phyloP scores from a whole-genome alignment of 495 filamentous ascomycete species.

The Penicillium mononematosum region DNA sequence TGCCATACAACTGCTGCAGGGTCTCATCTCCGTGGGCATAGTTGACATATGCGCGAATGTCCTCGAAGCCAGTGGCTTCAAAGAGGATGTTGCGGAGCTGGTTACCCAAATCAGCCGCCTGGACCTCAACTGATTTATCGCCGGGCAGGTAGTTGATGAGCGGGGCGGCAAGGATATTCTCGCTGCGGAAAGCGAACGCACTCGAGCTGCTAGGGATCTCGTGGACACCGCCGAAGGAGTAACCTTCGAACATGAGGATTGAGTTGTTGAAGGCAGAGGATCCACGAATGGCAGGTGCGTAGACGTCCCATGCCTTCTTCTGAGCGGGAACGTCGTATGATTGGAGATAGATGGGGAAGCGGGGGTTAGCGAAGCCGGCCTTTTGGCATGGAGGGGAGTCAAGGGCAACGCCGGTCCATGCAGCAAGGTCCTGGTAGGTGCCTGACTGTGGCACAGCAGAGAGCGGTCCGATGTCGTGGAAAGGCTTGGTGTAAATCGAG shows the following conservation, averaged over 20 bases:
- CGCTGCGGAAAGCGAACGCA: slow-evolving; percentile 46
- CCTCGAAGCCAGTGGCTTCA: slow-evolving; percentile 32
- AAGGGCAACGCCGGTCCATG: slow-evolving; percentile 41
- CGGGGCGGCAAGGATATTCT: slow-evolving; percentile 46
- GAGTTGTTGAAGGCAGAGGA: slow-evolving; percentile 37
- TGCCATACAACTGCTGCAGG: slow-evolving; percentile 46
- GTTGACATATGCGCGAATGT: slow-evolving; percentile 56
- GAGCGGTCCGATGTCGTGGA: slow-evolving; percentile 46
- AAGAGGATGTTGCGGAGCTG: slow-evolving; percentile 43
- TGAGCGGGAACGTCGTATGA: slow-evolving; percentile 46
- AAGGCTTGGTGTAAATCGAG: slow-evolving; percentile 41
- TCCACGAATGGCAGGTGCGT: slow-evolving; percentile 28
- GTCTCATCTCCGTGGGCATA: slow-evolving; percentile 59
- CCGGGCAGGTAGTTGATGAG: slow-evolving; percentile 39
- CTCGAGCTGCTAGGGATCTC: slow-evolving; percentile 30
- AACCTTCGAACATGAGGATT: slow-evolving; percentile 57
- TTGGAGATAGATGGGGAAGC: slow-evolving; percentile 50
- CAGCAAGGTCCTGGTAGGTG: slow-evolving; percentile 46
- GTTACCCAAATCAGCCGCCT: slow-evolving; percentile 39
- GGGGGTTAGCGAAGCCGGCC: slow-evolving; percentile 43
- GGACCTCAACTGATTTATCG: slow-evolving; percentile 25
- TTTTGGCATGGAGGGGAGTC: slow-evolving; percentile 45
- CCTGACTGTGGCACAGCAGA: slow-evolving; percentile 30
- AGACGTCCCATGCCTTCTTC: slow-evolving; percentile 40
- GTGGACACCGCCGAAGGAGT: slow-evolving; percentile 48